These are phyloP conservation scores for Salix dunnii DNA, from an alignment of 345 rosid species.

Conservation along the genomic window DNA sequence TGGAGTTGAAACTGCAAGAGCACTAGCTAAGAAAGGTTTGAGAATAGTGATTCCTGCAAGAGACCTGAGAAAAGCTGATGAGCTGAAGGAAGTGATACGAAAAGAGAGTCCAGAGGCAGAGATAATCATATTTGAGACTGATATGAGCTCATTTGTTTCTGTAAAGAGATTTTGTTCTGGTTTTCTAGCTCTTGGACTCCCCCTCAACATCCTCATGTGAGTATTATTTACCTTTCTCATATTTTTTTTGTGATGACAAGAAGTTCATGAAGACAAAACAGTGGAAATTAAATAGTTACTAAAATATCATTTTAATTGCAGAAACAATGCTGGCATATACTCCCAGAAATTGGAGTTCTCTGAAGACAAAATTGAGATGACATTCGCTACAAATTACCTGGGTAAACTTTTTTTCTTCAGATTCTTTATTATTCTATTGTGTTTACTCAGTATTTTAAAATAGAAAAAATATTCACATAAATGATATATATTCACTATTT, in stretches of 20 bases:
- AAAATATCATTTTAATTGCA: slow-evolving; percentile 23
- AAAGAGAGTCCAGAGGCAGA: slow-evolving; percentile 63
- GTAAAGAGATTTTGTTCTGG: slow-evolving; percentile 59
- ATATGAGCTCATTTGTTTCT: slow-evolving; percentile 78
- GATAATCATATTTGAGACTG: slow-evolving; percentile 56
- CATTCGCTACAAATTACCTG: slow-evolving; percentile 84
- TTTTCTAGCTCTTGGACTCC: slow-evolving; percentile 63
- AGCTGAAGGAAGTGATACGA: slow-evolving; percentile 50
- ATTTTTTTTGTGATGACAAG: not conserved
- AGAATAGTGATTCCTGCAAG: slow-evolving; percentile 81
- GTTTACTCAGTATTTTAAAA: too few species aligned
- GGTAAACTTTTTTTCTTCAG: slow-evolving; percentile 36
- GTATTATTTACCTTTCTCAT: slow-evolving; percentile 10
- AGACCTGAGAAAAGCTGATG: slow-evolving; percentile 63
- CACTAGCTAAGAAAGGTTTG: slow-evolving; percentile 76
- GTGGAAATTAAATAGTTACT: not conserved
- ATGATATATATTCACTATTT: too few species aligned
- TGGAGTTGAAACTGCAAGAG: slow-evolving; percentile 87
- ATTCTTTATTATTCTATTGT: not conserved
- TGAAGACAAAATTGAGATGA: slow-evolving; percentile 90
- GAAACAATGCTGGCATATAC: slow-evolving; percentile 91
- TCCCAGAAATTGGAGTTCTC: slow-evolving; percentile 83
- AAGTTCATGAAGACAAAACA: not conserved
- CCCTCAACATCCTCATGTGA: slow-evolving; percentile 86
- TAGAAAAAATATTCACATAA: too few species aligned